A percentile compares a stretch with the other conserved stretches of the same genome.
Conservation (phyloP, 495 filamentous ascomycete species). For the Cryomyces minteri region DNA sequence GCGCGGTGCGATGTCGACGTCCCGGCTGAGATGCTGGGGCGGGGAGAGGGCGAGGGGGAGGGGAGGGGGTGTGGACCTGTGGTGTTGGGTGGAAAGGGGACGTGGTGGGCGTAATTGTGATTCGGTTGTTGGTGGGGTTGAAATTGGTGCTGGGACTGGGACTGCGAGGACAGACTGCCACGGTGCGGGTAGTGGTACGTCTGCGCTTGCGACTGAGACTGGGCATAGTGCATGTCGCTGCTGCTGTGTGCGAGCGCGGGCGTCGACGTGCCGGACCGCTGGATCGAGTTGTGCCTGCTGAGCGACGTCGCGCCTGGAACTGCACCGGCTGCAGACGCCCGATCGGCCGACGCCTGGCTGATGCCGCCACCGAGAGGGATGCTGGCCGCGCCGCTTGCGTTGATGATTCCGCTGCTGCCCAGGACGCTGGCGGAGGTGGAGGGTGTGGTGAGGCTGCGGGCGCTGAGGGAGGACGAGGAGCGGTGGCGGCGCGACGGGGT, state of each 20-base stretch:
- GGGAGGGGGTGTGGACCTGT: no score
- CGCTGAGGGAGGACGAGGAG: slow-evolving; percentile 43
- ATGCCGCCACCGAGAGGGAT: not conserved
- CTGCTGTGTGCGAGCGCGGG: not conserved
- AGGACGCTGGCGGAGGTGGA: slow-evolving; percentile 19
- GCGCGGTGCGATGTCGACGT: slow-evolving; percentile 12
- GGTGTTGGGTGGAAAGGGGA: not conserved
- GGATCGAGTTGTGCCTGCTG: slow-evolving; percentile 4
- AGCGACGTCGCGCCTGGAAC: not conserved
- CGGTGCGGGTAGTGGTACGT: not conserved
- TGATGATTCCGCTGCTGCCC: slow-evolving; percentile 24
- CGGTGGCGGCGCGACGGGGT: slow-evolving; percentile 43
- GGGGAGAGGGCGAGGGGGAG: no score
- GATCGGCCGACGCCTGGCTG: slow-evolving; percentile 13
- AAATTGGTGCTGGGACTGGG: not conserved
- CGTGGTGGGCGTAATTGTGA: not conserved
- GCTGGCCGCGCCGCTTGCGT: slow-evolving; percentile 9
- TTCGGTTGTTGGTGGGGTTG: not conserved
- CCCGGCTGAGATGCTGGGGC: slow-evolving; percentile 6
- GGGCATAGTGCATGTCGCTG: not conserved
- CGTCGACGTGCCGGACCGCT: not conserved
- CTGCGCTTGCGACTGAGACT: not conserved
- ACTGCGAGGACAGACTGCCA: not conserved
- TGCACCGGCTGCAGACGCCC: not conserved
- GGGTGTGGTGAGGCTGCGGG: slow-evolving; percentile 27